phyloP scores from a whole-genome alignment of 202 grass and related monocot genomes.

The Panicum hallii region DNA sequence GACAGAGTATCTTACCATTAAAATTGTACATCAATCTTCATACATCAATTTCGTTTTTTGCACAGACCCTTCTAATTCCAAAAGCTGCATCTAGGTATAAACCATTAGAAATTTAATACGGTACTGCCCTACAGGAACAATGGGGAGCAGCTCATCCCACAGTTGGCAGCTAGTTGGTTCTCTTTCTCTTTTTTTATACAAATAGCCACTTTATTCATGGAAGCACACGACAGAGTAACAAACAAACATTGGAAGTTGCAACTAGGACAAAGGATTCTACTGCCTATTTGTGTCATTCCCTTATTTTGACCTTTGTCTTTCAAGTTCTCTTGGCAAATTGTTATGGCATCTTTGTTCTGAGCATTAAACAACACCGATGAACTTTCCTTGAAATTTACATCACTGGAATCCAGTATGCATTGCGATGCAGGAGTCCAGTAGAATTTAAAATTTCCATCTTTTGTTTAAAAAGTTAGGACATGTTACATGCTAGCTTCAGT shows the following conservation, averaged over 20 bases:
- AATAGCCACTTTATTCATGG: no score
- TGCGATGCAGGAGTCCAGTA: not conserved
- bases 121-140: no score
- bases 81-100: no score
- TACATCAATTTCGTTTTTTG: no score
- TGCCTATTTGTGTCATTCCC: not conserved
- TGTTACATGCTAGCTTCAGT: not conserved
- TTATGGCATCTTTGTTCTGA: not conserved
- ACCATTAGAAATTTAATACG: no score
- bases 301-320: not conserved
- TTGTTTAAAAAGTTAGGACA: not conserved
- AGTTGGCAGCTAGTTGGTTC: no score
- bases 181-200: no score
- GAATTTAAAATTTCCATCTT: not conserved
- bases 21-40: no score
- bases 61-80: no score
- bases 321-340: not conserved
- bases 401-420: not conserved
- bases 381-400: not conserved
- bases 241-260: conserved; percentile 6
- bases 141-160: no score
- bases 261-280: not conserved
- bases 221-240: not conserved
- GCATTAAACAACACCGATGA: not conserved
- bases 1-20: no score